Conservation (phyloP, 1,139 yeast species). For the Suhomyces wounanorum region DNA sequence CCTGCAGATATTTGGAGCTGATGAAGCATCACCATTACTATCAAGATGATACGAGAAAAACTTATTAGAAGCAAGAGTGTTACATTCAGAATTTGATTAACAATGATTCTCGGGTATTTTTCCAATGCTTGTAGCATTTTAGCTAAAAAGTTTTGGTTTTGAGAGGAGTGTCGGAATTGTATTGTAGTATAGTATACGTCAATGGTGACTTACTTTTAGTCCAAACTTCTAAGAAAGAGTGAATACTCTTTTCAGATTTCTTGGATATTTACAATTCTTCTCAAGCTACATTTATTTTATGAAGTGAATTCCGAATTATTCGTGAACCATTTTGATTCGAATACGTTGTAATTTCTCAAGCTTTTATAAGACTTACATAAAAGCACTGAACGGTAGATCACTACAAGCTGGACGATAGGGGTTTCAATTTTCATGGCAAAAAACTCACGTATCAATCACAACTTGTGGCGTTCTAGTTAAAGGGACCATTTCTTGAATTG, state of each 20-base stretch:
- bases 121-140: too few relatives aligned
- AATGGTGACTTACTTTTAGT: too few relatives aligned
- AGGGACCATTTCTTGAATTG: conserved; percentile 86
- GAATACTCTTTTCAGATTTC: too few relatives aligned
- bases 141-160: too few relatives aligned
- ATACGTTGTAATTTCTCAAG: background rate
- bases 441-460: conserved; percentile 3
- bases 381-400: background rate
- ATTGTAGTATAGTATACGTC: too few relatives aligned
- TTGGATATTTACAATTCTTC: too few relatives aligned
- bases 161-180: too few relatives aligned
- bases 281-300: too few relatives aligned
- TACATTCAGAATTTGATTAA: too few relatives aligned
- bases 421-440: background rate
- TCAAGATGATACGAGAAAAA: background rate
- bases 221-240: too few relatives aligned
- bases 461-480: conserved; percentile 17
- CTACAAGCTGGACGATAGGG: background rate
- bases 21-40: background rate
- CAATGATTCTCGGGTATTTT: too few relatives aligned
- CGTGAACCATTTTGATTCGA: background rate
- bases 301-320: background rate
- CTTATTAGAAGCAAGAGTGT: too few relatives aligned
- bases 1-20: conserved; percentile 3
- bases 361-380: background rate